phyloP scores from a whole-genome alignment of 1,284 basidiomycete genomes.

The Leccinum variabile region DNA sequence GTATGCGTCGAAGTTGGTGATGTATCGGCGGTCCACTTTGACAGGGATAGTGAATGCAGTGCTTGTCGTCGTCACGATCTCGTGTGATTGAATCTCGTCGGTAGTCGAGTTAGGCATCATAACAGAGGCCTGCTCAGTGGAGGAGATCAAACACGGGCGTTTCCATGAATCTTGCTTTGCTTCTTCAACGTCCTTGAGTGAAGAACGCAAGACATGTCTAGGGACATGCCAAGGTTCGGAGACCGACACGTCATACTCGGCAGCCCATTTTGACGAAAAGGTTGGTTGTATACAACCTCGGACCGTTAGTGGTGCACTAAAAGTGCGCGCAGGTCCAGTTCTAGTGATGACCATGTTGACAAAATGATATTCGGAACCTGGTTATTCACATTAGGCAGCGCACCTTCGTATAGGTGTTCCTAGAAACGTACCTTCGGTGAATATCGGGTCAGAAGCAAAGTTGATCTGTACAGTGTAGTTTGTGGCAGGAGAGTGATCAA shows the following conservation, averaged over 20 bases:
- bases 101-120: conserved; percentile 10
- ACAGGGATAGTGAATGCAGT: conserved; percentile 1
- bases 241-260: not conserved
- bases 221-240: not conserved
- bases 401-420: no score
- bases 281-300: not conserved
- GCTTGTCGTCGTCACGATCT: conserved; percentile 10
- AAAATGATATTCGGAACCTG: not conserved
- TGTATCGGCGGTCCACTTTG: conserved; percentile 2
- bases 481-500: not conserved
- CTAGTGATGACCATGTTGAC: conserved; percentile 4
- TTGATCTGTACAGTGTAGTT: conserved; percentile 9
- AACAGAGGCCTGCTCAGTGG: not conserved
- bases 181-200: not conserved
- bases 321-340: conserved; percentile 10
- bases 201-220: not conserved
- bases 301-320: conserved; percentile 3
- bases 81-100: not conserved
- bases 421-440: conserved; percentile 4
- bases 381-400: not conserved
- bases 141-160: not conserved
- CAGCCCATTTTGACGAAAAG: conserved; percentile 10
- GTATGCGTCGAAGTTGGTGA: conserved; percentile 9
- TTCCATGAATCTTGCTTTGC: not conserved
- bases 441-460: not conserved